These are phyloP conservation scores for Rhizophagus sp. DNA, from an alignment of 192 early-diverging fungal genomes.

Conservation along the genomic window DNA sequence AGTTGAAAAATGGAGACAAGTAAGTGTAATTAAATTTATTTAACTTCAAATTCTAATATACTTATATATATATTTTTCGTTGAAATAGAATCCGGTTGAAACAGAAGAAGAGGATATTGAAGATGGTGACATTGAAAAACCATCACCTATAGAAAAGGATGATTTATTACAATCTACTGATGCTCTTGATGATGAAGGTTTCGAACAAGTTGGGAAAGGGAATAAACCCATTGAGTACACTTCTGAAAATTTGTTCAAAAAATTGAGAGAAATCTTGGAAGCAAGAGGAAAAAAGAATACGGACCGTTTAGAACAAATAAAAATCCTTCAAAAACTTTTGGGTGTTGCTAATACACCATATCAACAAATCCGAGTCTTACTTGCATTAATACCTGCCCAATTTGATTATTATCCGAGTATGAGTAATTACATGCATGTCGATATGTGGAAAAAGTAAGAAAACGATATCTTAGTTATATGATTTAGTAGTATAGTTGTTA, in stretches of 20 bases:
- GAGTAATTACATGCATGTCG: constrained; percentile 71
- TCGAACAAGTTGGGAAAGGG: constrained; percentile 68
- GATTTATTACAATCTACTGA: constrained; percentile 46
- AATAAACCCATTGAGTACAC: constrained; percentile 67
- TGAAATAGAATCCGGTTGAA: constrained; percentile 41
- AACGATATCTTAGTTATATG: not conserved
- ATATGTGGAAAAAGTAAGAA: constrained; percentile 74
- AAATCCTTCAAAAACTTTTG: constrained; percentile 65
- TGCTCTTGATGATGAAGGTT: constrained; percentile 70
- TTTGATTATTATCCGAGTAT: constrained; percentile 78
- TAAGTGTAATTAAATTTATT: constrained; percentile 22
- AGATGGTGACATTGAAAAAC: constrained; percentile 35
- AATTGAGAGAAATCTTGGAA: constrained; percentile 73
- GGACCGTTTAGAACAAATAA: constrained; percentile 78
- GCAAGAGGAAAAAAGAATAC: constrained; percentile 96
- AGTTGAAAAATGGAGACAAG: constrained; percentile 67
- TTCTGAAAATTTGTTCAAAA: constrained; percentile 79
- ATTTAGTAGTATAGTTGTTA: not conserved
- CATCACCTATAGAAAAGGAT: constrained; percentile 25
- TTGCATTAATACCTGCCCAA: constrained; percentile 83
- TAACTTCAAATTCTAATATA: not conserved
- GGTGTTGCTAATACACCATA: constrained; percentile 64
- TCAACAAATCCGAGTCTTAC: constrained; percentile 81
- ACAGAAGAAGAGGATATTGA: constrained; percentile 50
- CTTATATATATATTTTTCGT: not conserved